Percentiles rank a stretch among this genome's conserved stretches.
These are phyloP conservation scores for Chlorella vulgaris DNA, from an alignment of 139 green algal genomes.

Conservation along the genomic window DNA sequence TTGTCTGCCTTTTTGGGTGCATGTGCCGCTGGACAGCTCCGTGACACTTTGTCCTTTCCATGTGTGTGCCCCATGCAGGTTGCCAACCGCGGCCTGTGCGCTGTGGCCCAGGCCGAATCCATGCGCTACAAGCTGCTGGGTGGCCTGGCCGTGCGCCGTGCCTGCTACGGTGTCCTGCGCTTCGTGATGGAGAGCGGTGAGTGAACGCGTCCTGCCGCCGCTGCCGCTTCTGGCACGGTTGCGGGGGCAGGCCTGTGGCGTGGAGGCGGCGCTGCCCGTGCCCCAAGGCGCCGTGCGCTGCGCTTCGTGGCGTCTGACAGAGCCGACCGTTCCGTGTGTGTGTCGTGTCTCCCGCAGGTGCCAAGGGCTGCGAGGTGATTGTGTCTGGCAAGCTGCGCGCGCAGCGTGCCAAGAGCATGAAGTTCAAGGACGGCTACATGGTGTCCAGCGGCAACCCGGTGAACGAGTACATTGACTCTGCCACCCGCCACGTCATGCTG, in stretches of 20 bases:
- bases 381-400: slow-evolving; percentile 98
- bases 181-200: slow-evolving; percentile 96
- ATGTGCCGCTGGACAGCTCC: too few species aligned
- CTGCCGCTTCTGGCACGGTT: background rate
- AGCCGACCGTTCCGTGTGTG: too few species aligned
- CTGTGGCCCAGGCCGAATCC: slow-evolving; percentile 98
- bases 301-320: too few species aligned
- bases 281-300: too few species aligned
- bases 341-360: slow-evolving; percentile 69
- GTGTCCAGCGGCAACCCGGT: slow-evolving; percentile 89
- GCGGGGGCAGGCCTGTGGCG: too few species aligned
- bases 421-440: slow-evolving; percentile 99
- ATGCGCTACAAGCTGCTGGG: slow-evolving; percentile 99
- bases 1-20: too few species aligned
- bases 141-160: slow-evolving; percentile 94
- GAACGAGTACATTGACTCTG: slow-evolving; percentile 92
- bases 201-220: too few species aligned
- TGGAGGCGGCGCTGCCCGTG: too few species aligned
- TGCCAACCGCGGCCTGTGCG: slow-evolving; percentile 96
- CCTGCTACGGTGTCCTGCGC: slow-evolving; percentile 99
- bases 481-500: slow-evolving; percentile 97
- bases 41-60: background rate
- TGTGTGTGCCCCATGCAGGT: slow-evolving; percentile 44
- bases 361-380: slow-evolving; percentile 99
- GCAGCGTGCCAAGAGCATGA: slow-evolving; percentile 99